Evolutionary conservation across 148 eudicot genomes (phyloP), one percentile per base, ranked within the genome.

Genomic region (Rhododendron griersonianum): DNA sequence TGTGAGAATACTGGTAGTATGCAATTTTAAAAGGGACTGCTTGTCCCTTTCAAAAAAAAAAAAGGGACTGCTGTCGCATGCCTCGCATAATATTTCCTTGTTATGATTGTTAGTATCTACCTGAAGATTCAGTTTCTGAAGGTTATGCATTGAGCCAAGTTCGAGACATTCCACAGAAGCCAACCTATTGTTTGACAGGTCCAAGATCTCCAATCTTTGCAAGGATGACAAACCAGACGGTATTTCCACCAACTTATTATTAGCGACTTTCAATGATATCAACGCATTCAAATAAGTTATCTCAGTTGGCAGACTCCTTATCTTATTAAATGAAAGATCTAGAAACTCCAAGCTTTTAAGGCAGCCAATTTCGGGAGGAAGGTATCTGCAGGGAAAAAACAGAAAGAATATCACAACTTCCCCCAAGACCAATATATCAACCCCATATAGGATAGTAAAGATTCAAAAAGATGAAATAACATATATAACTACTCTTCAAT

Each of bases 291-390:
- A 91, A 71, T 79, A 86, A 87, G 95, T 79, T 57, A 97, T 91
- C 92, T 97, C 98, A 87, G 91, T 88, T 23, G 99, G 99, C 84
- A 97, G 90, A 84, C 84, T 92, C 89, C 91, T 90, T 92, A 96
- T 86, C 92, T 95, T 95, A 88, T 97, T 97, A 86, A 92, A 94
- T 63, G 99, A 97, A 88, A 97, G 92, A 90, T 97, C 96, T 78
- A 97, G 91, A 88, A 88, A 87, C 92, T 97, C 98, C 87, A 97
- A 92, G 78, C 89, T 92, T 86, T 37, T 83, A 84, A 97, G 96
- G 81, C 91, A 90, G 48, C 96, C 94, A 80, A 97, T 97, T 93
- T 97, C 99, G 45, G 98, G 92, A 87, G 99, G 99, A 81, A 97
- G 94, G 81, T 92, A 95, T 91, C 99, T 96, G 95, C 93, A 91